Evolutionary conservation across 2,329 filamentous ascomycete genomes (phyloP).

Genomic region (Hirsutella minnesotensis): DNA sequence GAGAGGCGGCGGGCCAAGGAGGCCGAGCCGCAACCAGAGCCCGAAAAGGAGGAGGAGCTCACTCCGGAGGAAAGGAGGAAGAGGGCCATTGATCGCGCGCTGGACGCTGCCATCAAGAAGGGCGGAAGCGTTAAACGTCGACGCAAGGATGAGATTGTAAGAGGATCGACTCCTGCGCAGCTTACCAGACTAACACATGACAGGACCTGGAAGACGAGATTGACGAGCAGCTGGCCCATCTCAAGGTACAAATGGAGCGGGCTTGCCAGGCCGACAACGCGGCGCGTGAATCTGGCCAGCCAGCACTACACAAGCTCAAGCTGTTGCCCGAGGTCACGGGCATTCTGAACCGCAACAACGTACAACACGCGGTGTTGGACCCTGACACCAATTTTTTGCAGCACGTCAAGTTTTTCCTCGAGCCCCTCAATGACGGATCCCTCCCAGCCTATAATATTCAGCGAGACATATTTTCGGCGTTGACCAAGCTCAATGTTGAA

Average conservation of each 20-base stretch:
- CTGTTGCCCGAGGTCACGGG: slow-evolving; percentile 83
- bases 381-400: slow-evolving; percentile 92
- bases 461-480: slow-evolving; percentile 76
- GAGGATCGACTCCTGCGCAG: slow-evolving; percentile 18
- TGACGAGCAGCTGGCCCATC: slow-evolving; percentile 77
- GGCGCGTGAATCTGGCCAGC: slow-evolving; percentile 65
- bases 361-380: slow-evolving; percentile 75
- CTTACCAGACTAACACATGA: slow-evolving; percentile 10
- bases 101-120: slow-evolving; percentile 81
- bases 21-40: slow-evolving; percentile 36
- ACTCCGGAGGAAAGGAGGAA: slow-evolving; percentile 76
- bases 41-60: slow-evolving; percentile 65
- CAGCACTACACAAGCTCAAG: slow-evolving; percentile 86
- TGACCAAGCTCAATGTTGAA: slow-evolving; percentile 72
- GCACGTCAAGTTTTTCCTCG: slow-evolving; percentile 92
- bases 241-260: slow-evolving; percentile 82
- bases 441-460: slow-evolving; percentile 96
- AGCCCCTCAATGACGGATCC: slow-evolving; percentile 86
- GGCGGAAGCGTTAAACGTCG: slow-evolving; percentile 52
- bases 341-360: slow-evolving; percentile 79
- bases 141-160: slow-evolving; percentile 80
- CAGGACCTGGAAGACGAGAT: slow-evolving; percentile 84
- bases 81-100: slow-evolving; percentile 72
- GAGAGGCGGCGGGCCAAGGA: slow-evolving; percentile 33
- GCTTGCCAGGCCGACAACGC: slow-evolving; percentile 80